Base-by-base conservation (phyloP, 192 early-diverging fungal species). In the Coemansia sp. region DNA sequence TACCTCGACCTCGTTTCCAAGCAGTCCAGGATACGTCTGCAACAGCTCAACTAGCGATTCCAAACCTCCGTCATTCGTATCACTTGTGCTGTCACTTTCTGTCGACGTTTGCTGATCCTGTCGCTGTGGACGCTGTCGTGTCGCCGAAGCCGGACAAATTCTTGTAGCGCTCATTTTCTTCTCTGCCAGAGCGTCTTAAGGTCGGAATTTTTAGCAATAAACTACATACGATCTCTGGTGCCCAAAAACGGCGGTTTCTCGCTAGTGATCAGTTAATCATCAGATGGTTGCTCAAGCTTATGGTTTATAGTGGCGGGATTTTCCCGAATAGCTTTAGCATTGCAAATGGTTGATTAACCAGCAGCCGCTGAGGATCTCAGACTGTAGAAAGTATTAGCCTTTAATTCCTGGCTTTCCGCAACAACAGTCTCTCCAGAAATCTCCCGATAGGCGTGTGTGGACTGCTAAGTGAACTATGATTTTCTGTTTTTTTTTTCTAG, bases 11-110 rank as follows among this genome's bases (percentile, higher is more conserved):
- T 66, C 51, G 27, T 54, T 62, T 42, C 59, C 68, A 52, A 80
- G 72, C 39, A 80, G 62, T 6, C 77, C 77, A 11, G 77, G 69
- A 63, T 80, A 80, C 42, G 66, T 33, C 62, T 57, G 77, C 50
- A 80, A 61, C 64, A 80, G 55, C 68, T 74, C 77, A 2, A 39
- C 65, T 10, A 80, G 68, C 23, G 67, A 54, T 46, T 30, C 42
- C 46, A 70, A 36, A 24, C 50, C 62, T 19, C 22, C 24, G 25
- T 58, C 33, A 22, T 59, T 31, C 3, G 22, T 31, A n/a, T 59
- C 50, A 17, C n/a, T 27, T 42, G 60, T 19, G 19, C 42, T 46
- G 14, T 46, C 59, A 4, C 21, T 24, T 17, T 50, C 51, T 1
- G 8, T 21, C 0, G 10, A 51, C 22, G 10, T 29, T 51, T 21